Evolutionary conservation across 805 yeast species (phyloP), one percentile per base, ranked within the genome.

Genomic region (Starmerella roubikii): DNA sequence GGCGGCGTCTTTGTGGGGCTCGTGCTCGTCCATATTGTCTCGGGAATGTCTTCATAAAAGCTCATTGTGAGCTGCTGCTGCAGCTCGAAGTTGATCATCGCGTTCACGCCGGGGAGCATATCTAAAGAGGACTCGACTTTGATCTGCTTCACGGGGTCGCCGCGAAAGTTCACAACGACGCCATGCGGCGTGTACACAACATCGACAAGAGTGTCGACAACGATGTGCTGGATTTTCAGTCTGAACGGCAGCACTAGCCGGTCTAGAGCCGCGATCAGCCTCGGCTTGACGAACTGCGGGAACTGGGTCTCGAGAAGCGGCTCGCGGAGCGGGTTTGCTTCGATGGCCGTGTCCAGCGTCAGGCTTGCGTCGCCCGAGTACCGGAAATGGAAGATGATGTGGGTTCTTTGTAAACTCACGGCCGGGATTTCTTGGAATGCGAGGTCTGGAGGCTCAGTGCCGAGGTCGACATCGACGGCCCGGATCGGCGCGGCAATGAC

Each of bases 341-440:
- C 82, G 11, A 81, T 81, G 35, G 72, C 72, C 0, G 93, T 81
- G 40, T 72, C 73, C 38, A 81, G 63, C 1, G 81, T 74, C 32
- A 81, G 66, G 40, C 69, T 69, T 19, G 85, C 81, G 55, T 81
- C 84, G 2, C 93, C 93, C 29, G 65, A 61, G 55, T 82, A 81
- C 47, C 72, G 74, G 47, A 81, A 67, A 47, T 76, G 76, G 64
- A 81, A 81, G n/a, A 80, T 78, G 15, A 61, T 52, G 27, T 60
- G 56, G 30, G 56, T 20, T 77, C 86, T 50, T 78, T 64, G 55
- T 15, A 65, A 65, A 6, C 72, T 83, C 30, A 81, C 60, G 52
- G 79, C 40, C 21, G 38, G 43, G 12, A 52, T 39, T 5, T 81
- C 88, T 45, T 79, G 61, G 23, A 81, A 77, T 55, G 78, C 88